Evolutionary conservation across 352 stramenopile species (phyloP).

Genomic region (Pythium utonaiense): DNA sequence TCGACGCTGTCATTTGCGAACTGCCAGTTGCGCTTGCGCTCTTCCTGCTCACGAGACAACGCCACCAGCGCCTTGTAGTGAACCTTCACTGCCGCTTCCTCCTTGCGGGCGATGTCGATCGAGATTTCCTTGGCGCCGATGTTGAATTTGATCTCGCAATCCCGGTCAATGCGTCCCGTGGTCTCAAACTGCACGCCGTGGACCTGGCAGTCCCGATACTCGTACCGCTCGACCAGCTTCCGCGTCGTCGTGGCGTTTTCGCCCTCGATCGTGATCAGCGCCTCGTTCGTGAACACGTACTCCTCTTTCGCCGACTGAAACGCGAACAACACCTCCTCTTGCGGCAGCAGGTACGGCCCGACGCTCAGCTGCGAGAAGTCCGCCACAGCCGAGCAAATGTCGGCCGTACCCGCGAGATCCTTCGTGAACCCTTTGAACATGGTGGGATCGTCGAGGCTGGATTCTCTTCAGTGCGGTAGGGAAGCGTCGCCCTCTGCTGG

Average conservation of each 20-base stretch:
- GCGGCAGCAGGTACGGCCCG: constrained; percentile 32
- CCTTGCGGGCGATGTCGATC: constrained; percentile 54
- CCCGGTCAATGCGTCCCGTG: constrained; percentile 46
- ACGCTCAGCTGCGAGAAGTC: constrained; percentile 31
- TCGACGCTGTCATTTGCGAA: constrained; percentile 30
- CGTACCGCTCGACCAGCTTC: constrained; percentile 36
- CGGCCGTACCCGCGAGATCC: constrained; percentile 45
- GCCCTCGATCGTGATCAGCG: constrained; percentile 36
- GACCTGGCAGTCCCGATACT: constrained; percentile 38
- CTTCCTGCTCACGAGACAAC: constrained; percentile 38
- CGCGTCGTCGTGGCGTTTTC: constrained; percentile 43
- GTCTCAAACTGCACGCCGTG: constrained; percentile 46
- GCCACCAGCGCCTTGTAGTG: constrained; percentile 54
- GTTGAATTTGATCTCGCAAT: constrained; percentile 65
- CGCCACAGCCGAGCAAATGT: constrained; percentile 43
- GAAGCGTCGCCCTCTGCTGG: too few species aligned
- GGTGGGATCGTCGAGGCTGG: too few species aligned
- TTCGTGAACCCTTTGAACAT: constrained; percentile 52
- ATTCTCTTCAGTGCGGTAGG: too few species aligned
- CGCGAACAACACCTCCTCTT: constrained; percentile 46
- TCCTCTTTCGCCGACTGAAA: constrained; percentile 59
- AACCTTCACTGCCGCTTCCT: constrained; percentile 37
- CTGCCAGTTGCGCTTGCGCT: constrained; percentile 32
- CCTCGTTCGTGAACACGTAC: constrained; percentile 61
- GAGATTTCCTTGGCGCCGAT: constrained; percentile 36